phyloP scores from a whole-genome alignment of 306 rosid species.

The Rubus idaeus region DNA sequence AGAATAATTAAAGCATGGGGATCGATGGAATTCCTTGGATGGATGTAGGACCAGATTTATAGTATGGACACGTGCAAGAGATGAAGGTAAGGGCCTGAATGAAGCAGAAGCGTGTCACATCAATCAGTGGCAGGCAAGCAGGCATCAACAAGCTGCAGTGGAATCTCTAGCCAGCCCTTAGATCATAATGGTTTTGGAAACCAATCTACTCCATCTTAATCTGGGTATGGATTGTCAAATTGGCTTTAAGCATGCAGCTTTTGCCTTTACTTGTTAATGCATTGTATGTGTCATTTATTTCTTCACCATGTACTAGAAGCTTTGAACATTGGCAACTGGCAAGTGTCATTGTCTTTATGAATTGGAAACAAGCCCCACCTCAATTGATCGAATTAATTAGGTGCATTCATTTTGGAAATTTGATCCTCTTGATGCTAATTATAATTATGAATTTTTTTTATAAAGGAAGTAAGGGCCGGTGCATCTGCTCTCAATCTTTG shows the following conservation, averaged over 20 bases:
- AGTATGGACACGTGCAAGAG: slow-evolving; percentile 29
- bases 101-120: slow-evolving; percentile 21
- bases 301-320: not conserved
- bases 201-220: not conserved
- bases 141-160: not conserved
- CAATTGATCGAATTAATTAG: not conserved
- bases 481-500: too few relatives aligned
- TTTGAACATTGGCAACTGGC: not conserved
- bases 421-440: too few relatives aligned
- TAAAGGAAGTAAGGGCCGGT: too few relatives aligned
- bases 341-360: too few relatives aligned
- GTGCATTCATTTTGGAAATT: not conserved
- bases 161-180: not conserved
- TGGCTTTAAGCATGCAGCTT: not conserved
- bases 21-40: slow-evolving; percentile 5
- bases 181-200: not conserved
- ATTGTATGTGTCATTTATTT: not conserved
- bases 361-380: not conserved
- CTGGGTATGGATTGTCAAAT: not conserved
- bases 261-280: not conserved
- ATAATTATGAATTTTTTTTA: too few relatives aligned
- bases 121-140: slow-evolving; percentile 10
- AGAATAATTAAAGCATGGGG: not conserved
- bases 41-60: slow-evolving; percentile 21
- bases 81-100: slow-evolving; percentile 4